Conservation (phyloP, 805 yeast genomes). For the Candida methanosorbosa region DNA sequence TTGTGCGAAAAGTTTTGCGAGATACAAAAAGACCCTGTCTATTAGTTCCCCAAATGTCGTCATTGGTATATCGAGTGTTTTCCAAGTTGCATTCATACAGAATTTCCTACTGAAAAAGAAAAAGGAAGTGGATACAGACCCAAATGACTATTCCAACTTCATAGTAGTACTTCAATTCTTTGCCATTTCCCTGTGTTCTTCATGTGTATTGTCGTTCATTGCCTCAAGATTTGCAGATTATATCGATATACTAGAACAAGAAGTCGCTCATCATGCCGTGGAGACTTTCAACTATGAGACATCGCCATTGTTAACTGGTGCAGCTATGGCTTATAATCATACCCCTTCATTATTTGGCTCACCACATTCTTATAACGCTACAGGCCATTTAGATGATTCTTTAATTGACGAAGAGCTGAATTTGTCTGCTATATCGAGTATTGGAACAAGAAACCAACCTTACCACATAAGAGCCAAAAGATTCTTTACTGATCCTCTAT, state of each 20-base stretch:
- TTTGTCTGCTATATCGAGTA: constrained; percentile 3
- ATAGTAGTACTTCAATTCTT: constrained; percentile 5
- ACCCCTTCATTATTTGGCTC: constrained; percentile 12
- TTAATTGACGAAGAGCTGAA: constrained; percentile 1
- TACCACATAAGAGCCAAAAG: constrained; percentile 8
- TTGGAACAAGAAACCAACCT: constrained; percentile 3
- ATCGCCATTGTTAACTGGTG: constrained; percentile 25
- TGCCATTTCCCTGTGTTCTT: not conserved
- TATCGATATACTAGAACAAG: constrained; percentile 16
- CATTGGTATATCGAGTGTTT: constrained; percentile 21
- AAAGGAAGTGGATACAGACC: not conserved
- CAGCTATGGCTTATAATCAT: constrained; percentile 12
- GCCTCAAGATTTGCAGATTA: constrained; percentile 22
- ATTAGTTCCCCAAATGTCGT: constrained; percentile 67
- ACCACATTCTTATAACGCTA: constrained; percentile 7
- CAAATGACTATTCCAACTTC: constrained; percentile 6
- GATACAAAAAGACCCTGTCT: constrained; percentile 64
- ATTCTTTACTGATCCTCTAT: constrained; percentile 42
- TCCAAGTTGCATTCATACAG: constrained; percentile 13
- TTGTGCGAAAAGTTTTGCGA: constrained; percentile 69
- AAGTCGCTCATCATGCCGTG: constrained; percentile 13
- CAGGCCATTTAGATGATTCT: not conserved
- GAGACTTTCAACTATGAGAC: constrained; percentile 23
- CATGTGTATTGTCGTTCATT: constrained; percentile 11
- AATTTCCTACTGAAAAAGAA: constrained; percentile 13